Percentiles rank a stretch among this genome's conserved stretches.
These are phyloP conservation scores for Naganishia albida DNA, from an alignment of 1,284 basidiomycete genomes.

Conservation along the genomic window DNA sequence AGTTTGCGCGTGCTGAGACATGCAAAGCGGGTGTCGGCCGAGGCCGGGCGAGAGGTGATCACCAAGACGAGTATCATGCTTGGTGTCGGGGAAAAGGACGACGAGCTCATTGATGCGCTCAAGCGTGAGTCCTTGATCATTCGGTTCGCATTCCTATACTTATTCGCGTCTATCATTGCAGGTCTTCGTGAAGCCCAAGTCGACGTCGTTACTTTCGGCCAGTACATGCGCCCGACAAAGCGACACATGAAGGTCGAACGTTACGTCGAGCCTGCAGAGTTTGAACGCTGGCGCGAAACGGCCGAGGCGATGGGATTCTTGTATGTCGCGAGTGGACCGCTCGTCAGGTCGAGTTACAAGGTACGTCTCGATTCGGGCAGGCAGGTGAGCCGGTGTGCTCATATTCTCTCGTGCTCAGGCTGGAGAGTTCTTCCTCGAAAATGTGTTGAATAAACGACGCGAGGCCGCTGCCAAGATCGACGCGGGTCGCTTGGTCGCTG, in stretches of 20 bases:
- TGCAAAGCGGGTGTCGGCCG: conserved; percentile 80
- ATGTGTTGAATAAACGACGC: conserved; percentile 63
- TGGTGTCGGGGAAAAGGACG: conserved; percentile 87
- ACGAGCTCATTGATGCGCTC: conserved; percentile 80
- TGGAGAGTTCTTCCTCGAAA: conserved; percentile 89
- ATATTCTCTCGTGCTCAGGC: conserved; percentile 60
- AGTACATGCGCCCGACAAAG: conserved; percentile 99
- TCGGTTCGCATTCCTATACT: not conserved
- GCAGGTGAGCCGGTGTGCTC: conserved; percentile 38
- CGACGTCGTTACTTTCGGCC: conserved; percentile 98
- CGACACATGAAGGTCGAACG: conserved; percentile 98
- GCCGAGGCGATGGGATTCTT: conserved; percentile 94
- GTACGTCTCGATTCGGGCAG: conserved; percentile 54
- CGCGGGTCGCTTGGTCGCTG: conserved; percentile 40
- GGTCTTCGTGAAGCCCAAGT: conserved; percentile 85
- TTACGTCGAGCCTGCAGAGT: conserved; percentile 92
- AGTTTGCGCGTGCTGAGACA: conserved; percentile 80
- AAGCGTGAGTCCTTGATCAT: conserved; percentile 66
- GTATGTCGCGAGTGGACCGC: conserved; percentile 94
- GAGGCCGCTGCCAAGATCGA: conserved; percentile 46
- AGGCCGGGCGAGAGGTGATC: conserved; percentile 72
- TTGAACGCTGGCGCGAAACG: conserved; percentile 83
- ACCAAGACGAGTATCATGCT: conserved; percentile 99
- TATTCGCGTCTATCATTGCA: conserved; percentile 46
- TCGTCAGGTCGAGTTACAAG: conserved; percentile 97